Base-by-base conservation (phyloP, 2,329 filamentous ascomycete genomes). In the Meredithiella fracta region DNA sequence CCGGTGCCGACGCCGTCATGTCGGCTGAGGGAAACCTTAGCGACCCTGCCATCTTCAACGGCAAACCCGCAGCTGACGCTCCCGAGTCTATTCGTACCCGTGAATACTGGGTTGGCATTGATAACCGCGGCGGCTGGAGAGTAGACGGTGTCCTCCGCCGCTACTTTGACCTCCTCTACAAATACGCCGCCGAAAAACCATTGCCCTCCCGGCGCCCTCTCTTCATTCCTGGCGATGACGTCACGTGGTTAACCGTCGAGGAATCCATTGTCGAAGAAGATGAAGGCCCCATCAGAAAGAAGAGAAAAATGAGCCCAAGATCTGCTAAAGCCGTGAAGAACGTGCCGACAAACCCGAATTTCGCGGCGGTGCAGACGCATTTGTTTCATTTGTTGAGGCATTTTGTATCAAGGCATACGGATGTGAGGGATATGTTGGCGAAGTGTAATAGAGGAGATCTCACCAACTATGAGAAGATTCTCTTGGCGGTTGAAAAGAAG, bases 1-100 rank as follows among this genome's bases (percentile, higher is more conserved):
- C 92, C 0, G 89, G 90, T 1, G 91, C 83, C 1, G 92, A 98
- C 67, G 92, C 78, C 17, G 80, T 98, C 53, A 97, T 98, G 92
- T 91, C 85, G 62, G 92, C 92, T 3, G 92, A 98, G 69, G 92
- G 89, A 0, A 95, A 96, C 65, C 75, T 98, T 0, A 91, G 88
- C 64, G 88, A 98, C 65, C 92, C 92, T 0, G 82, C 80, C 1
- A 84, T 98, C 47, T 98, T 98, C 65, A 51, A 51, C 22, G 54
- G 51, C 5, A 23, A 38, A 17, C 58, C 58, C 5, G 26, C 44
- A 9, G n/a, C 47, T 4, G 42, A 40, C 17, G 25, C 49, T 7
- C 5, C 42, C 26, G 50, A 47, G 8, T 80, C 83, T 9, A 14
- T 69, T 73, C 31, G 74, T 80, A 15, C 88, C 88, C 75, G 84